Base-by-base conservation (phyloP, 1,284 basidiomycete genomes). In the Cryptococcus sp. region DNA sequence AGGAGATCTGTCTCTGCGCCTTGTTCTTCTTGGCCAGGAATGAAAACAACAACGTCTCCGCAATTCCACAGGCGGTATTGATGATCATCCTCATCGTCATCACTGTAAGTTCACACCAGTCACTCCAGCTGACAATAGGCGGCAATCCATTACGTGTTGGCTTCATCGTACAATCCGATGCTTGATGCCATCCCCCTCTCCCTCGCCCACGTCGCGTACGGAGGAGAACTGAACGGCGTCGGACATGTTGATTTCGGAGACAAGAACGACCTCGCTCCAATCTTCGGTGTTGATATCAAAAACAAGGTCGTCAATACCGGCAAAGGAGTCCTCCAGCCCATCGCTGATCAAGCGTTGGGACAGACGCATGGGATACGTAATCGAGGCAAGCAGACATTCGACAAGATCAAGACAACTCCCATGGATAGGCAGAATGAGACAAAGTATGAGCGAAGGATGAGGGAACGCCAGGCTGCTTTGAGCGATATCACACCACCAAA, bases 1-100 rank as follows among this genome's bases (percentile, higher is more conserved):
- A 88, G 68, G 73, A 81, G 75, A 69, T 94, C 48, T 92, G 88
- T 70, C 77, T 96, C 18, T 81, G 82, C 25, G 87, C 87, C 2
- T 76, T 96, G 60, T 96, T 96, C 81, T 94, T 96, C 84, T 79
- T 96, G 3, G 83, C 85, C 0, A 78, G 77, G 45, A 74, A 89
- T 57, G 62, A 75, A 16, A 74, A 82, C 21, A 52, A 71, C 0
- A 76, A 83, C 0, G 73, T 83, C 0, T 80, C 79, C 18, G 82
- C 87, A 0, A 56, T 88, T 0, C 79, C 86, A 0, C 82, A 93
- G 71, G 90, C 85, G 19, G 84, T 81, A 24, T 74, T 96, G 54
- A 91, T 89, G 86, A 71, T 96, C 36, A 81, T 92, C 4, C 76
- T 97, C 44, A 87, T 96, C 59, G 76, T 84, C 13, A 62, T 89